Evolutionary conservation across 192 early-diverging fungal species (phyloP).

Genomic region (Coemansia sp.): DNA sequence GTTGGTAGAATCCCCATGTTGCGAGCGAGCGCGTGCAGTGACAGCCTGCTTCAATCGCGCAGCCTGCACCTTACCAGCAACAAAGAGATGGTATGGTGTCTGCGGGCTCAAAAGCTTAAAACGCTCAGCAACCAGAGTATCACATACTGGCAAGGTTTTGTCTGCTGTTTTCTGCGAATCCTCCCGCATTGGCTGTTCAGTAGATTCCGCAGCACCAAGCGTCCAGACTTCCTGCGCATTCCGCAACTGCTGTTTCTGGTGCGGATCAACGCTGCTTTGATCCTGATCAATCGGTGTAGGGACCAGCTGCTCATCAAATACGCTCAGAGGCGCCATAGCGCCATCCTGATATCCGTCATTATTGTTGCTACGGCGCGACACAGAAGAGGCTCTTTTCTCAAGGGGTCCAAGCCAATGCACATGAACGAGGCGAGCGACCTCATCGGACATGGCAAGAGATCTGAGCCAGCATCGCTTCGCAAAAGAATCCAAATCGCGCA

Average conservation of each 20-base stretch:
- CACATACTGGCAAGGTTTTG: conserved; percentile 15
- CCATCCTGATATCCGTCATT: no score
- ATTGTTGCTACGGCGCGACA: not conserved
- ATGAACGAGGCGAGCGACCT: conserved; percentile 33
- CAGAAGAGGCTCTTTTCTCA: conserved; percentile 1
- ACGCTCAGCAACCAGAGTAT: conserved; percentile 30
- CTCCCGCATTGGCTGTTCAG: no score
- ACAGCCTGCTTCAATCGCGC: conserved; percentile 41
- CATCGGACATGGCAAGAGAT: conserved; percentile 30
- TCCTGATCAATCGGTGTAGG: no score
- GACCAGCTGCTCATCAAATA: conserved; percentile 5
- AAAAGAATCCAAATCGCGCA: conserved; percentile 29
- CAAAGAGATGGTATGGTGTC: conserved; percentile 51
- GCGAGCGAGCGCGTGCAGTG: conserved; percentile 5
- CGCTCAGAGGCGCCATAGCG: not conserved
- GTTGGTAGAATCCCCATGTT: not conserved
- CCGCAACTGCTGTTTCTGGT: no score
- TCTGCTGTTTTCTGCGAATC: no score
- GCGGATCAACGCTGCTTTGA: no score
- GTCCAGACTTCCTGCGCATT: no score
- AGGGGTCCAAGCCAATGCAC: conserved; percentile 38
- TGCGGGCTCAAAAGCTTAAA: conserved; percentile 53
- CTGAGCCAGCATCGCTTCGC: conserved; percentile 37
- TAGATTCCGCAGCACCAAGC: no score
- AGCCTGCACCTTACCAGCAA: conserved; percentile 51